Conservation (phyloP, 495 filamentous ascomycete species). For the Neurospora sp. region DNA sequence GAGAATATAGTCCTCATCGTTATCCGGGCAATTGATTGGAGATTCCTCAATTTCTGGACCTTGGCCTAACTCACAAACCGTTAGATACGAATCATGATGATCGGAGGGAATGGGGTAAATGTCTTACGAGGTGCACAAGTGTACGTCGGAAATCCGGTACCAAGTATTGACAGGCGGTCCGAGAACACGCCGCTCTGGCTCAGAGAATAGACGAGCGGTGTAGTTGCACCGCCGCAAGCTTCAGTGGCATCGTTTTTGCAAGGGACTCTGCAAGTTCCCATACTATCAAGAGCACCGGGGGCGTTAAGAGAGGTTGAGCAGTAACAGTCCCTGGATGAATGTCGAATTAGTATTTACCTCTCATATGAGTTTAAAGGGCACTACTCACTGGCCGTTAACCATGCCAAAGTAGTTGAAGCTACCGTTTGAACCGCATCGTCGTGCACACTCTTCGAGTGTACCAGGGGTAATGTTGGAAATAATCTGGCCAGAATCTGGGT, state of each 20-base stretch:
- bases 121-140: neutral
- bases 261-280: conserved; percentile 1
- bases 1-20: neutral
- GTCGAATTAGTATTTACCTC: neutral
- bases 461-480: neutral
- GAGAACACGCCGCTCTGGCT: neutral
- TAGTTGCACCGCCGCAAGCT: neutral
- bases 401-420: neutral
- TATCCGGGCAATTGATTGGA: neutral
- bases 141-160: neutral
- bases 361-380: neutral
- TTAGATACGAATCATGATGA: neutral
- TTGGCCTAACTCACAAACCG: neutral
- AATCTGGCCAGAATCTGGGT: neutral
- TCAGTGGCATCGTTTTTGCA: neutral
- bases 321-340: neutral
- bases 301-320: neutral
- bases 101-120: neutral
- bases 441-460: conserved; percentile 3
- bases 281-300: neutral
- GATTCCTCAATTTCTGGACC: neutral
- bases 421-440: neutral
- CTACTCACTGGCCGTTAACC: conserved; percentile 1
- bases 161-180: neutral
- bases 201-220: neutral